Conservation (phyloP, 495 filamentous ascomycete genomes). For the Talaromyces liani region DNA sequence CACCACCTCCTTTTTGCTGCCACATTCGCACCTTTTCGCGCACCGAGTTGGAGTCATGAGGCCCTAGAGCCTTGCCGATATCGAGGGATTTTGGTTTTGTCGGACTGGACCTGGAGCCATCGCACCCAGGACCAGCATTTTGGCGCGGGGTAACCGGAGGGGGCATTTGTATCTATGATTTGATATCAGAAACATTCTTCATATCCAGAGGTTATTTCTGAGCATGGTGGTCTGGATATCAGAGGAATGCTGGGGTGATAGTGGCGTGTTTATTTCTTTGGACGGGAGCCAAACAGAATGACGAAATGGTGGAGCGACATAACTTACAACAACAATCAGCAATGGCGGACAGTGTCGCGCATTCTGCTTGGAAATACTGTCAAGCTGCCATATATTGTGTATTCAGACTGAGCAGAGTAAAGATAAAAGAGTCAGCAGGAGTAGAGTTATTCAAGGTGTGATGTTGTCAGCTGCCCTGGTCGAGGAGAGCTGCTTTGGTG, state of each 20-base stretch:
- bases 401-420: neutral
- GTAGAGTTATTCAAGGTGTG: neutral
- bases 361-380: neutral
- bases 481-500: neutral
- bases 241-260: conserved; percentile 5
- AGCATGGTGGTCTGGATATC: neutral
- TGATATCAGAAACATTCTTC: conserved; percentile 7
- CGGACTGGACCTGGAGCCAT: conserved; percentile 28
- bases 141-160: conserved; percentile 33
- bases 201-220: neutral
- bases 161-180: conserved; percentile 28
- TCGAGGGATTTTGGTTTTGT: conserved; percentile 34
- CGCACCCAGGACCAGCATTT: conserved; percentile 30
- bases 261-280: neutral
- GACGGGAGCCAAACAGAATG: conserved; percentile 1
- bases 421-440: neutral
- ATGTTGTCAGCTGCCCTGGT: neutral
- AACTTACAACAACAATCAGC: conserved; percentile 4
- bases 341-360: neutral
- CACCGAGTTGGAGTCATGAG: conserved; percentile 54
- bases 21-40: conserved; percentile 65
- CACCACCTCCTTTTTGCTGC: conserved; percentile 61
- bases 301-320: neutral
- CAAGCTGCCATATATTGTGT: neutral
- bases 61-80: conserved; percentile 41